Conservation (phyloP, 164 flowering plant genomes). For the Echeveria elegans region DNA sequence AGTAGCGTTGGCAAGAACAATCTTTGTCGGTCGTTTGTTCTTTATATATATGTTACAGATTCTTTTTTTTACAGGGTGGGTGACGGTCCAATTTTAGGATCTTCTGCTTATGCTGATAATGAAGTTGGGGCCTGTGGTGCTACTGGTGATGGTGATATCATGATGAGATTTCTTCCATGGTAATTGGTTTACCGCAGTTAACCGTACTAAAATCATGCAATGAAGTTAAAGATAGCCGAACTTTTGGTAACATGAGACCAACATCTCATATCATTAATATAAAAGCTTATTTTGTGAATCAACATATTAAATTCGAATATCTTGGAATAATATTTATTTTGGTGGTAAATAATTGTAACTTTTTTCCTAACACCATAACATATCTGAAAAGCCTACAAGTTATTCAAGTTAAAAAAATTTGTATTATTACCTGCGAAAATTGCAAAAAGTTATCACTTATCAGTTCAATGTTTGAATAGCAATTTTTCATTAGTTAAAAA, state of each 20-base stretch:
- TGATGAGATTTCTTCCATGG: slow-evolving; percentile 99
- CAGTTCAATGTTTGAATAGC: too few relatives aligned
- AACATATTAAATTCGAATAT: neutral
- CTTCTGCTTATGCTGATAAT: slow-evolving; percentile 87
- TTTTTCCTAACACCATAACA: neutral
- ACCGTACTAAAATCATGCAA: neutral
- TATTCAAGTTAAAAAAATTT: too few relatives aligned
- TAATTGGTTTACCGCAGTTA: slow-evolving; percentile 14
- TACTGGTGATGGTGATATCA: slow-evolving; percentile 96
- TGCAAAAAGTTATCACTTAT: too few relatives aligned
- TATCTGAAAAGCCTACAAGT: too few relatives aligned
- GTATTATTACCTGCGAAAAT: too few relatives aligned
- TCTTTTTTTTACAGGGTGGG: slow-evolving; percentile 58
- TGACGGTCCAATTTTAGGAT: slow-evolving; percentile 94
- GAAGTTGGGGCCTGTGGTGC: slow-evolving; percentile 98
- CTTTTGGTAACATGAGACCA: neutral
- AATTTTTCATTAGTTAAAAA: too few relatives aligned
- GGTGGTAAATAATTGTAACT: neutral
- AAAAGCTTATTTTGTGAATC: too few relatives aligned
- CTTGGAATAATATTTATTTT: neutral
- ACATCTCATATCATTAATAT: neutral
- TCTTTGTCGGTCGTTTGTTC: neutral
- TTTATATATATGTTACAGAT: neutral
- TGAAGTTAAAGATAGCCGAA: neutral
- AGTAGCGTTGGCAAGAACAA: too few relatives aligned